Conservation (phyloP, 139 green algal genomes). For the Astrephomene gubernaculifera region DNA sequence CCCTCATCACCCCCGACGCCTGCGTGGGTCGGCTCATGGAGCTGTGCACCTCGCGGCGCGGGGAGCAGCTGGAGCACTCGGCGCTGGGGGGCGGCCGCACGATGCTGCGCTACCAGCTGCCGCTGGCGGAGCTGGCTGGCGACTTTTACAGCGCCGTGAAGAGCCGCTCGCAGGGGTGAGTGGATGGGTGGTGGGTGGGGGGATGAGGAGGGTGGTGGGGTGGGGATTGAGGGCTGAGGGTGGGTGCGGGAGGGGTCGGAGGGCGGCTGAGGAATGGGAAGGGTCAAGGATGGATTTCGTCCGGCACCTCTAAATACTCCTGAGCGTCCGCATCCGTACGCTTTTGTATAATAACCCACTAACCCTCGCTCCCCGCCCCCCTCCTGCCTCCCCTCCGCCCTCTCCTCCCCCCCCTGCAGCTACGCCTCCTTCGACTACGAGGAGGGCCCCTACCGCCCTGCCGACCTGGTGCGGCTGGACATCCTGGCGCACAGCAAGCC, state of each 20-base stretch:
- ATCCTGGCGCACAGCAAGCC: constrained; percentile 86
- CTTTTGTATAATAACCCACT: no score
- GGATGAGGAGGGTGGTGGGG: not conserved
- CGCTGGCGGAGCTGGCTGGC: constrained; percentile 84
- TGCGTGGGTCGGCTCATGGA: constrained; percentile 83
- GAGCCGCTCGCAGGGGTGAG: constrained; percentile 72
- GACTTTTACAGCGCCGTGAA: constrained; percentile 94
- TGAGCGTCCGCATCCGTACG: no score
- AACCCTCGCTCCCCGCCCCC: not conserved
- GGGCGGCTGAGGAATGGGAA: no score
- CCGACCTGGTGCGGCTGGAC: constrained; percentile 90
- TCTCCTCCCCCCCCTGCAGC: constrained; percentile 29
- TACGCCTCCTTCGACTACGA: constrained; percentile 98
- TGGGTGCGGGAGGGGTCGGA: no score
- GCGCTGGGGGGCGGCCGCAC: constrained; percentile 63
- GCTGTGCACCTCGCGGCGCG: constrained; percentile 69
- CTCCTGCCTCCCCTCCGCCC: not conserved
- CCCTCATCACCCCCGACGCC: constrained; percentile 84
- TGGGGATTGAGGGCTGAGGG: no score
- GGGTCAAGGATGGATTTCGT: no score
- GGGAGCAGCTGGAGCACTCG: constrained; percentile 80
- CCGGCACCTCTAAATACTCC: no score
- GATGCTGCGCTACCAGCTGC: constrained; percentile 82
- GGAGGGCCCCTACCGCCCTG: constrained; percentile 75
- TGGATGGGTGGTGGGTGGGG: not conserved